Conservation (phyloP, 768 basidiomycete genomes). For the Naganishia friedmannii region DNA sequence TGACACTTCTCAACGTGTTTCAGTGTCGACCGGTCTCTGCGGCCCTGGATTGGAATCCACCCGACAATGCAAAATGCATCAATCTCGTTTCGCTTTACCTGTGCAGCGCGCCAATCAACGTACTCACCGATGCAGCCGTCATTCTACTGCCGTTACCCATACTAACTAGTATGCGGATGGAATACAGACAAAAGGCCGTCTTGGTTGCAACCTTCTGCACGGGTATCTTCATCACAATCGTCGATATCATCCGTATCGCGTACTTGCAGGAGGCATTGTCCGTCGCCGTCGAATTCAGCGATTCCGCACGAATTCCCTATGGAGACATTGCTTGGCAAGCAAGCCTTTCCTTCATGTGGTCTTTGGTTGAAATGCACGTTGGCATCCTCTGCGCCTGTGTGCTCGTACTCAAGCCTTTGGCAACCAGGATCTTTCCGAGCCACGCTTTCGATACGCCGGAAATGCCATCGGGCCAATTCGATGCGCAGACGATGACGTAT, state of each 20-base stretch:
- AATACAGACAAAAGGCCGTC: slow-evolving; percentile 44
- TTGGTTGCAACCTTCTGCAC: slow-evolving; percentile 47
- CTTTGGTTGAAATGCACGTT: slow-evolving; percentile 45
- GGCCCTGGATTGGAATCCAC: slow-evolving; percentile 33
- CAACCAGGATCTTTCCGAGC: slow-evolving; percentile 28
- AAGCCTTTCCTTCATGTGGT: slow-evolving; percentile 48
- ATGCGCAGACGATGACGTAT: background rate
- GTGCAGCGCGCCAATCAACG: slow-evolving; percentile 47
- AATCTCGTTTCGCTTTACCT: slow-evolving; percentile 47
- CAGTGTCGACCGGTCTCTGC: slow-evolving; percentile 46
- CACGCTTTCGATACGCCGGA: slow-evolving; percentile 2
- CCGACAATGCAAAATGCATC: slow-evolving; percentile 36
- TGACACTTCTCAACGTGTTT: slow-evolving; percentile 48
- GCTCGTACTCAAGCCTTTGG: slow-evolving; percentile 47
- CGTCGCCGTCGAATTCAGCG: slow-evolving; percentile 1
- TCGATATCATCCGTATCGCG: slow-evolving; percentile 48
- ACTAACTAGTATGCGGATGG: slow-evolving; percentile 47
- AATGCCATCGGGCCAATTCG: slow-evolving; percentile 19
- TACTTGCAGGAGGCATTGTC: slow-evolving; percentile 46
- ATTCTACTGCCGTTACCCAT: slow-evolving; percentile 47
- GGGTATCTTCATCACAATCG: slow-evolving; percentile 48
- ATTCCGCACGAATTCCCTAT: slow-evolving; percentile 9
- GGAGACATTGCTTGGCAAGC: slow-evolving; percentile 41
- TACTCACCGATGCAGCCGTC: slow-evolving; percentile 49
- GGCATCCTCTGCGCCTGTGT: slow-evolving; percentile 47